Percentiles rank a stretch among this genome's conserved stretches.
Evolutionary conservation across 1,284 basidiomycete genomes (phyloP).

Genomic region (Waitea zeae): DNA sequence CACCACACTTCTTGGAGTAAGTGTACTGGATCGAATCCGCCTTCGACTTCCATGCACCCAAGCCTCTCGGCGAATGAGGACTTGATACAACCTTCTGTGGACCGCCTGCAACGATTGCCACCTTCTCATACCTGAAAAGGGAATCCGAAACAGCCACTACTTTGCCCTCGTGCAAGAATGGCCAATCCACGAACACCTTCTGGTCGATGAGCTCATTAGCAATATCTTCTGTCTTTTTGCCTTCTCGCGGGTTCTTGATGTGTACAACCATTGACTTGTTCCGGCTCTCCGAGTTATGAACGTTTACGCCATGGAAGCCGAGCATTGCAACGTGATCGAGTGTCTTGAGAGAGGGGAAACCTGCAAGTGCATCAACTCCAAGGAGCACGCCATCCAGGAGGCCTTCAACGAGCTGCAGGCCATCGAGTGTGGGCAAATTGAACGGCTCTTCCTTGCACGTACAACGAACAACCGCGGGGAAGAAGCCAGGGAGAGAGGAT

Average conservation of each 20-base stretch:
- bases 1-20: conserved; percentile 84
- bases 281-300: conserved; percentile 80
- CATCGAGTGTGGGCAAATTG: conserved; percentile 78
- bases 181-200: conserved; percentile 80
- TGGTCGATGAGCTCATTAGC: conserved; percentile 64
- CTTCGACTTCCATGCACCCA: conserved; percentile 60
- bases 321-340: conserved; percentile 67
- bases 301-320: conserved; percentile 81
- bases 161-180: conserved; percentile 85
- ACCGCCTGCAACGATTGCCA: conserved; percentile 32
- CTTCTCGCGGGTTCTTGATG: conserved; percentile 63
- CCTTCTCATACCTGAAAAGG: conserved; percentile 75
- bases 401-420: conserved; percentile 74
- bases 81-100: conserved; percentile 45
- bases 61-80: conserved; percentile 51
- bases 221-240: conserved; percentile 51
- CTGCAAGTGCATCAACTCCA: conserved; percentile 77
- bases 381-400: conserved; percentile 82
- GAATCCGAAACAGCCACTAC: conserved; percentile 82
- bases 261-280: conserved; percentile 90
- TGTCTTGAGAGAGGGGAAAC: conserved; percentile 91
- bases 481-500: conserved; percentile 87
- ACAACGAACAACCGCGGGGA: conserved; percentile 80
- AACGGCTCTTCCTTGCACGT: conserved; percentile 69
- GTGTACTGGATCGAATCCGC: conserved; percentile 67